Evolutionary conservation across 1,139 yeast genomes (phyloP).

Genomic region (Chernovozyma sophiae-reginae): DNA sequence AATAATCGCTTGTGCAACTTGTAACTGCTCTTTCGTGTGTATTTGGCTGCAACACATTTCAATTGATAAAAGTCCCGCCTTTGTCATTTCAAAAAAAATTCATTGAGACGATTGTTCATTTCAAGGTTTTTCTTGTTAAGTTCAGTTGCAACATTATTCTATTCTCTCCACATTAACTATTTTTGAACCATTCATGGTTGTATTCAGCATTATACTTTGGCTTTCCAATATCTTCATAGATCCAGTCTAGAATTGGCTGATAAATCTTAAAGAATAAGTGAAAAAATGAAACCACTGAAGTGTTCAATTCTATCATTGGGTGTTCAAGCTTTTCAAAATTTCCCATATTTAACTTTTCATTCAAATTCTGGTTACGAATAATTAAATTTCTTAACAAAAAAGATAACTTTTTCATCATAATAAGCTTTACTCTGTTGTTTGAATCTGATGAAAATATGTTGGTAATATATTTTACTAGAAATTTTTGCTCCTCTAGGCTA

Average conservation of each 20-base stretch:
- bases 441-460: background rate
- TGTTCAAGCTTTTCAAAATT: background rate
- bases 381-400: background rate
- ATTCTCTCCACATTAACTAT: no score
- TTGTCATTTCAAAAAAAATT: no score
- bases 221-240: constrained; percentile 23
- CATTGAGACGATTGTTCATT: no score
- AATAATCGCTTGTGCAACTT: no score
- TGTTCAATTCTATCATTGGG: background rate
- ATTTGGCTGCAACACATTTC: no score
- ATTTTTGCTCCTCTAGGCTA: background rate
- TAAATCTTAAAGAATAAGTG: constrained; percentile 18
- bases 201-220: constrained; percentile 6
- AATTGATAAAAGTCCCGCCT: no score
- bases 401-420: background rate
- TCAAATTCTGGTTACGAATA: background rate
- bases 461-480: background rate
- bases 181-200: background rate
- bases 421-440: background rate
- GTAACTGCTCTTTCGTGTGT: no score
- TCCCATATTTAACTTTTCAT: background rate
- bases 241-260: constrained; percentile 30
- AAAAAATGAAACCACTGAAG: background rate
- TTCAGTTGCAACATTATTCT: no score
- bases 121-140: no score